phyloP scores from a whole-genome alignment of 495 filamentous ascomycete genomes.

The Rusavskia elegans region DNA sequence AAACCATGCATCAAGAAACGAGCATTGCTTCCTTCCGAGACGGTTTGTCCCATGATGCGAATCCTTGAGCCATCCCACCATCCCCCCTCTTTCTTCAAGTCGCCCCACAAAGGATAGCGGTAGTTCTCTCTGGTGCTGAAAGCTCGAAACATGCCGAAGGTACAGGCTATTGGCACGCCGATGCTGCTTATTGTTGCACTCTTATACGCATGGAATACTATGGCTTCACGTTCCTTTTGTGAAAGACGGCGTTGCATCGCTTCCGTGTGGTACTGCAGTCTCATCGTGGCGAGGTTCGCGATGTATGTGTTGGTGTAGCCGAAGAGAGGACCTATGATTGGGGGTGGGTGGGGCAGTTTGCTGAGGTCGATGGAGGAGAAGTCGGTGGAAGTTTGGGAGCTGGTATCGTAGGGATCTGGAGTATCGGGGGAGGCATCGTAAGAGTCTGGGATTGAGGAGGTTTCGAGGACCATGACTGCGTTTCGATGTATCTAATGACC shows the following conservation, averaged over 20 bases:
- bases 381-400: conserved; percentile 2
- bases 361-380: conserved; percentile 1
- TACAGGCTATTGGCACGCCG: conserved; percentile 1
- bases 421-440: conserved; percentile 2
- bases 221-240: not conserved
- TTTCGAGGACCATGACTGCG: conserved; percentile 4
- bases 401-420: conserved; percentile 7
- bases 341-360: conserved; percentile 2
- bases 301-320: conserved; percentile 3
- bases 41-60: not conserved
- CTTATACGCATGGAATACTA: conserved; percentile 3
- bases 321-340: conserved; percentile 6
- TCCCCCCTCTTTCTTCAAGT: not conserved
- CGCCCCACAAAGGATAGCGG: conserved; percentile 5
- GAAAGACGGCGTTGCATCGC: conserved; percentile 2
- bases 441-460: conserved; percentile 2
- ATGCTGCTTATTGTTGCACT: not conserved
- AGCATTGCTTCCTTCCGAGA: not conserved
- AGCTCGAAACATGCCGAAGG: not conserved
- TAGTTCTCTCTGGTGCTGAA: conserved; percentile 2
- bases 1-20: not conserved
- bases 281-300: not conserved
- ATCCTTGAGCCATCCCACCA: conserved; percentile 8
- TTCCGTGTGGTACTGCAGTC: not conserved
- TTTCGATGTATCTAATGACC: too few relatives aligned